These are phyloP conservation scores for Pyrenophora seminiperda DNA, from an alignment of 2,329 filamentous ascomycete genomes.

Conservation along the genomic window DNA sequence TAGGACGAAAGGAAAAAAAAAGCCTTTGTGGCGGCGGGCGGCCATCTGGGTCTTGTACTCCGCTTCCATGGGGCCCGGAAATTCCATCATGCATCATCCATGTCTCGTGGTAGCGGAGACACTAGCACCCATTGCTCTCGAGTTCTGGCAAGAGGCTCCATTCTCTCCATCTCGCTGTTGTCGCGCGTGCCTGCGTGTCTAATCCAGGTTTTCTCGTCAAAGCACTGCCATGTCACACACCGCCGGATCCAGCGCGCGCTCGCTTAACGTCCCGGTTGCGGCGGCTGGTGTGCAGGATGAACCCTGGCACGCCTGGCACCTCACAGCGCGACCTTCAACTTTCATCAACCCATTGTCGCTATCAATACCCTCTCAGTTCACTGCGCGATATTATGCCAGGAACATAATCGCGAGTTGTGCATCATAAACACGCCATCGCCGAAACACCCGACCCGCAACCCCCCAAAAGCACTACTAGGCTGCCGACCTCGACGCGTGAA, in stretches of 20 bases:
- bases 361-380: slow-evolving; percentile 13
- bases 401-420: slow-evolving; percentile 27
- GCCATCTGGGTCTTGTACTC: slow-evolving; percentile 18
- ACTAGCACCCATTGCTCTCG: slow-evolving; percentile 7
- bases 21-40: slow-evolving; percentile 4
- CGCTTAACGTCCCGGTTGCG: slow-evolving; percentile 17
- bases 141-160: background rate
- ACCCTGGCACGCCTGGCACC: slow-evolving; percentile 24
- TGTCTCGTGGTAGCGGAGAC: slow-evolving; percentile 14
- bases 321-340: slow-evolving; percentile 25
- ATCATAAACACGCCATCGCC: slow-evolving; percentile 14
- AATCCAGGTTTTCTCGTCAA: slow-evolving; percentile 8
- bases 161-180: background rate
- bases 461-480: slow-evolving; percentile 16
- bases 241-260: slow-evolving; percentile 16
- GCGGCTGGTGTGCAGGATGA: slow-evolving; percentile 19
- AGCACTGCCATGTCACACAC: slow-evolving; percentile 20
- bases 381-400: slow-evolving; percentile 4
- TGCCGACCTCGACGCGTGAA: slow-evolving; percentile 34
- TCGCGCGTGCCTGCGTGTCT: slow-evolving; percentile 1
- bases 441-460: slow-evolving; percentile 8
- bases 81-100: slow-evolving; percentile 21
- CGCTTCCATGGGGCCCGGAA: slow-evolving; percentile 20
- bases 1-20: slow-evolving; percentile 6
- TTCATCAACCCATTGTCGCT: slow-evolving; percentile 20